A percentile compares a stretch with the other conserved stretches of the same genome.
Conservation (phyloP, 208 protist species). For the Cochliopodium minus region DNA sequence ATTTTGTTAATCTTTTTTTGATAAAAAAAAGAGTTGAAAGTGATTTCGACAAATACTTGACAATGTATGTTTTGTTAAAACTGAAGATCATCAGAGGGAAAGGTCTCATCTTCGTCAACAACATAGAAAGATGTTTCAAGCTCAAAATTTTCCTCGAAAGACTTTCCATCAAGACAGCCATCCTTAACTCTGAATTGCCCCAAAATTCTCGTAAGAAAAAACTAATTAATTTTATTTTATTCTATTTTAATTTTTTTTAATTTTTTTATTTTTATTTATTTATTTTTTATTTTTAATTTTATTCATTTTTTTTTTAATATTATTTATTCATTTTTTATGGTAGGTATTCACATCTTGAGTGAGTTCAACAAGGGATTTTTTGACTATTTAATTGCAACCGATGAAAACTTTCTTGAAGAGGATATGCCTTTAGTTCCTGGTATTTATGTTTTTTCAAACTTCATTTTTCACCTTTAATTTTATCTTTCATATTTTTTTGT, state of each 20-base stretch:
- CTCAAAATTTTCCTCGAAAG: constrained; percentile 85
- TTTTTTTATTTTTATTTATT: too few species aligned
- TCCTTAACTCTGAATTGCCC: constrained; percentile 81
- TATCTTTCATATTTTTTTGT: too few species aligned
- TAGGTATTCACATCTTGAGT: constrained; percentile 70
- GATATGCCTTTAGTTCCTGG: constrained; percentile 43
- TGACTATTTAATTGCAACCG: constrained; percentile 82
- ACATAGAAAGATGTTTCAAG: constrained; percentile 69
- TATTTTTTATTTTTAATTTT: too few species aligned
- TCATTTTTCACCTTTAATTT: too few species aligned
- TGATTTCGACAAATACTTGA: constrained; percentile 67
- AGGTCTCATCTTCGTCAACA: constrained; percentile 84
- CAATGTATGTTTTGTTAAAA: constrained; percentile 75
- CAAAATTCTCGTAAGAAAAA: constrained; percentile 76
- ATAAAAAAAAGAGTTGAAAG: too few species aligned
- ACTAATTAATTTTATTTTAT: too few species aligned
- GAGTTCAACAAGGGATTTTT: constrained; percentile 81
- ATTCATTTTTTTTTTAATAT: too few species aligned
- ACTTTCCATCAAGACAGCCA: constrained; percentile 64
- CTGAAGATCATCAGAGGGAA: constrained; percentile 72
- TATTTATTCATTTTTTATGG: too few species aligned
- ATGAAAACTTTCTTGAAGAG: constrained; percentile 60
- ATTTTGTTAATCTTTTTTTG: too few species aligned
- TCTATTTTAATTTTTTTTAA: too few species aligned
- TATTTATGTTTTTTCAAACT: too few species aligned